Percentiles rank a stretch among this genome's conserved stretches.
Evolutionary conservation across 768 basidiomycete species (phyloP).

Genomic region (Leccinellum albellum): DNA sequence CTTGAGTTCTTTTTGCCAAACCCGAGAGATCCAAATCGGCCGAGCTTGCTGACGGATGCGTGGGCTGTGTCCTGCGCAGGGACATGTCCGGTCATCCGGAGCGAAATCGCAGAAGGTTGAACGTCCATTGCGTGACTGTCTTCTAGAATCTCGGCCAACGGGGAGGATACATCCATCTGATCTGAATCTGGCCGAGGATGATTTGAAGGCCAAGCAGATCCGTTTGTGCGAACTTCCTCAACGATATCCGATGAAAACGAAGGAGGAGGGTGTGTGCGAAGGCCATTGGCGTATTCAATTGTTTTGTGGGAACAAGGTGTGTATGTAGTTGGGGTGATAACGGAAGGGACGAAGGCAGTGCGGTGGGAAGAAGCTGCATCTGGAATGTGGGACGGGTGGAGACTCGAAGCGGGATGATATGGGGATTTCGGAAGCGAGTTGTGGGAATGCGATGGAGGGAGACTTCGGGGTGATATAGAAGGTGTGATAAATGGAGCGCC

Average conservation of each 20-base stretch:
- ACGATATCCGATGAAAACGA: conserved; percentile 28
- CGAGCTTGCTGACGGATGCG: conserved; percentile 47
- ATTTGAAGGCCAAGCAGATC: conserved; percentile 25
- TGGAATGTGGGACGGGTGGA: conserved; percentile 40
- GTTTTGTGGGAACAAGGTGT: conserved; percentile 33
- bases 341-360: conserved; percentile 45
- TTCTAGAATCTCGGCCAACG: conserved; percentile 45
- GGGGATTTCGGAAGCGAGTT: conserved; percentile 37
- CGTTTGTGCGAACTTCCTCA: conserved; percentile 29
- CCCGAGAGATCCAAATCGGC: conserved; percentile 55
- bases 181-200: conserved; percentile 32
- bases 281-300: conserved; percentile 34
- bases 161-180: conserved; percentile 56
- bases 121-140: conserved; percentile 44
- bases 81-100: conserved; percentile 31
- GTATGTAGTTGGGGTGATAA: conserved; percentile 28
- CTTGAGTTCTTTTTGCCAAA: conserved; percentile 68
- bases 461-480: conserved; percentile 40
- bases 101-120: conserved; percentile 48
- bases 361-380: conserved; percentile 52
- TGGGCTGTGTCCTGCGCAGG: conserved; percentile 38
- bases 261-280: conserved; percentile 33
- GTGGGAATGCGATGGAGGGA: conserved; percentile 51
- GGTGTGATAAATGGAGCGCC: conserved; percentile 35
- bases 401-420: conserved; percentile 37